Evolutionary conservation across 2,329 filamentous ascomycete genomes (phyloP).

Genomic region (Thielaviopsis punctulata): DNA sequence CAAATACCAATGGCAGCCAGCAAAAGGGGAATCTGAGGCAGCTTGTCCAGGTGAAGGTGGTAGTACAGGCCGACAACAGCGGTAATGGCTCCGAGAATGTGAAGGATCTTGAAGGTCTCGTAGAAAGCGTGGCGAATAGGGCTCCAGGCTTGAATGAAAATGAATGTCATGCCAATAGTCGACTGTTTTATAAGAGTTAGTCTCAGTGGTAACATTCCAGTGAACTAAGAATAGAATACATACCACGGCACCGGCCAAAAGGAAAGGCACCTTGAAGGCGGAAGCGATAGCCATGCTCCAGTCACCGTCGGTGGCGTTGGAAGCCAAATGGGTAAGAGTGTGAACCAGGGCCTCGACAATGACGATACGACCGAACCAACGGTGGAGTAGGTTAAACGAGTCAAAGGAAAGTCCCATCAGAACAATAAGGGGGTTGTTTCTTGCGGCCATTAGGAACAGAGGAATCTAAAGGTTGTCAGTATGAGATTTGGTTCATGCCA

Average conservation of each 20-base stretch:
- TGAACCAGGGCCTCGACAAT: slow-evolving; percentile 52
- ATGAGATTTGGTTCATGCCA: background rate
- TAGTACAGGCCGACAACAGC: slow-evolving; percentile 49
- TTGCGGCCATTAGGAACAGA: slow-evolving; percentile 69
- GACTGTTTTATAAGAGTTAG: slow-evolving; percentile 22
- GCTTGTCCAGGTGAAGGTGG: slow-evolving; percentile 38
- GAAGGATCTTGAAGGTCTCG: slow-evolving; percentile 57
- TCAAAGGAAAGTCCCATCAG: slow-evolving; percentile 82
- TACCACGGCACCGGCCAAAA: slow-evolving; percentile 2
- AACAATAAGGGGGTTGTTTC: slow-evolving; percentile 81
- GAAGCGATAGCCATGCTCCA: slow-evolving; percentile 4
- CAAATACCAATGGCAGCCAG: slow-evolving; percentile 49
- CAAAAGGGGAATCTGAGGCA: slow-evolving; percentile 40
- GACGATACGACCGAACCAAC: slow-evolving; percentile 64
- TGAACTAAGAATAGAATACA: slow-evolving; percentile 6
- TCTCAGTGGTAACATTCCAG: background rate
- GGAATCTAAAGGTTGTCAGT: slow-evolving; percentile 25
- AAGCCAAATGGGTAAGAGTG: slow-evolving; percentile 25
- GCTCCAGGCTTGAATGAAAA: slow-evolving; percentile 52
- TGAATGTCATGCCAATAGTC: slow-evolving; percentile 40
- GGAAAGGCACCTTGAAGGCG: slow-evolving; percentile 6
- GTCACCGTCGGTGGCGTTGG: background rate
- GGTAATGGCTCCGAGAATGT: slow-evolving; percentile 46
- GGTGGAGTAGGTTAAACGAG: slow-evolving; percentile 62
- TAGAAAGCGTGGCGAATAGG: slow-evolving; percentile 63